Base-by-base conservation (phyloP, 208 protist genomes). In the Leishmania guyanensis region DNA sequence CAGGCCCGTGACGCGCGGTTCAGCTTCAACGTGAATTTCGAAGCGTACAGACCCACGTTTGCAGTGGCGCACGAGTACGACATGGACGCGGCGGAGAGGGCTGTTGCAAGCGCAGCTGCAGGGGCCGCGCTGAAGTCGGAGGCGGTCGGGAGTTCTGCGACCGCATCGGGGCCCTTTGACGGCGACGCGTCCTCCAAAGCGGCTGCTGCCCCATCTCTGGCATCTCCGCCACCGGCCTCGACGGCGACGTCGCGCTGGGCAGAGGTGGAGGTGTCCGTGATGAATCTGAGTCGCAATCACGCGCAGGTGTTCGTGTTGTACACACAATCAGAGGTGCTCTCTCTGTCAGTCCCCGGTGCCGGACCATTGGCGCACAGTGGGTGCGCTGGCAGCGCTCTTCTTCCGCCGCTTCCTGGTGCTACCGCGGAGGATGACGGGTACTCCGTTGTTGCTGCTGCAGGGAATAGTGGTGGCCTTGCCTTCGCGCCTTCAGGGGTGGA, bases 1-100 rank as follows among this genome's bases (percentile, higher is more conserved):
- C 92, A 96, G 81, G 92, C 91, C 16, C 91, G 94, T 29, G 94
- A 96, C 74, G 88, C 92, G 26, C 81, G 89, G 62, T 94, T 94
- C 85, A 88, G 90, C 22, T 93, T 96, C 70, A 75, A 83, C 48
- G 88, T 89, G 16, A 84, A 70, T 16, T 98, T 98, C 78, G 76
- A 92, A 46, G 87, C 90, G 20, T 91, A 84, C 80, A 79, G 87
- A 58, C 88, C 94, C 4, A 94, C 94, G 2, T 93, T 97, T 60
- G 39, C 82, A 1, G 92, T 95, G 64, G 79, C 84, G 73, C 83
- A 78, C 14, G 82, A 85, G 77, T 85, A 85, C 78, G 82, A 85
- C 77, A 79, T 85, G 82, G 77, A 85, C 64, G 82, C 77, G 16
- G 73, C 53, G 46, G 71, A 66, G 53, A 79, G 3, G 39, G 26